Percentiles rank a stretch among this genome's conserved stretches.
phyloP scores from a whole-genome alignment of 768 basidiomycete genomes.

The Russula ochroleuca region DNA sequence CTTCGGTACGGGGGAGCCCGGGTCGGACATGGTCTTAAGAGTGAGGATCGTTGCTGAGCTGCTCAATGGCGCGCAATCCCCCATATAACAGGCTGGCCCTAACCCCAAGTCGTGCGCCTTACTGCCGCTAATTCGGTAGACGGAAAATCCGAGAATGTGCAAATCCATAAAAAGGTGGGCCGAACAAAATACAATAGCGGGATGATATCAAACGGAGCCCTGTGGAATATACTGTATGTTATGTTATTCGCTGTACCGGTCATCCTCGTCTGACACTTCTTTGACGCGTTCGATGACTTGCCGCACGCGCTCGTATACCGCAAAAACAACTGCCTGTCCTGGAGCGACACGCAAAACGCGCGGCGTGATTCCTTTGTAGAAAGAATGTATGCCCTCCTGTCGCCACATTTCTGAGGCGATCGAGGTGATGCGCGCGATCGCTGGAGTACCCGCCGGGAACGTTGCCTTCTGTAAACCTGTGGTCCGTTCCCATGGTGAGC shows the following conservation, averaged over 20 bases:
- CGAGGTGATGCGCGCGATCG: constrained; percentile 69
- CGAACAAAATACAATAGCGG: background rate
- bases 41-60: background rate
- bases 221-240: background rate
- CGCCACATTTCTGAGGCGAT: constrained; percentile 94
- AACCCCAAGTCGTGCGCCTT: background rate
- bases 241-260: constrained; percentile 59
- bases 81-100: background rate
- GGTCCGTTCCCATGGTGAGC: background rate
- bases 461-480: constrained; percentile 82
- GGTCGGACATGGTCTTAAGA: constrained; percentile 8
- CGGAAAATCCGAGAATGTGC: background rate
- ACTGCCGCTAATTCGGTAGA: too few relatives aligned
- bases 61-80: background rate
- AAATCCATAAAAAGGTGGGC: background rate
- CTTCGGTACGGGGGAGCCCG: constrained; percentile 1
- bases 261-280: constrained; percentile 51
- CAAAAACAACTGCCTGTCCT: constrained; percentile 95
- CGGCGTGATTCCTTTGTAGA: constrained; percentile 99
- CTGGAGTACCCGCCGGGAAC: constrained; percentile 65
- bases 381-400: constrained; percentile 80
- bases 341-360: constrained; percentile 94
- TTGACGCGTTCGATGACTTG: constrained; percentile 63
- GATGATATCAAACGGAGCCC: background rate
- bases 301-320: constrained; percentile 91